phyloP scores from a whole-genome alignment of 225 moss, liverwort and hornwort species.

The Rhytidiadelphus loreus region DNA sequence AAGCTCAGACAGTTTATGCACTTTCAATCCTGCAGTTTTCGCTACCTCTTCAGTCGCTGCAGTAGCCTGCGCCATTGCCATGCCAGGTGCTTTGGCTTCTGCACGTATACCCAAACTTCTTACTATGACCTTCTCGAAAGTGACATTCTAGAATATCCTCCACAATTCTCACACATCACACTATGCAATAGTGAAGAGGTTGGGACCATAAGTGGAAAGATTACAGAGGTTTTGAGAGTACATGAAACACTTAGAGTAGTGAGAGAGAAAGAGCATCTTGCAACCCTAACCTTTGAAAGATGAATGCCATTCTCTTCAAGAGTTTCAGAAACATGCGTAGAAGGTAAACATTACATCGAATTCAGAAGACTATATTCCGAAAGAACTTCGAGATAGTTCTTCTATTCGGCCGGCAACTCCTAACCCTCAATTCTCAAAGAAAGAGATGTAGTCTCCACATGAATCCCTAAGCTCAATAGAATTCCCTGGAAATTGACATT shows the following conservation, averaged over 20 bases:
- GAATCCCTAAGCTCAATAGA: not conserved
- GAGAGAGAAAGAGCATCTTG: not conserved
- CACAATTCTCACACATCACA: not conserved
- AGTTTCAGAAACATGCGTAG: not conserved
- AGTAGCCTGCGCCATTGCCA: conserved; percentile 10
- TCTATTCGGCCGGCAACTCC: not conserved
- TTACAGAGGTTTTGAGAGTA: not conserved
- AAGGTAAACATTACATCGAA: not conserved
- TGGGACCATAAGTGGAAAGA: not conserved
- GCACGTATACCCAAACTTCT: not conserved
- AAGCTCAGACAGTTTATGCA: conserved; percentile 54
- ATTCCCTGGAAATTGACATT: not conserved
- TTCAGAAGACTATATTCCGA: not conserved
- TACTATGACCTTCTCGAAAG: not conserved
- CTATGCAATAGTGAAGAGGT: not conserved
- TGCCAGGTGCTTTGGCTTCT: conserved; percentile 11
- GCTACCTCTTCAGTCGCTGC: conserved; percentile 20
- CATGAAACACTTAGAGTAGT: not conserved
- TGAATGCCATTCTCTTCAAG: not conserved
- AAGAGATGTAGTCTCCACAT: not conserved
- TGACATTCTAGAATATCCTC: not conserved
- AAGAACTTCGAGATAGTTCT: not conserved
- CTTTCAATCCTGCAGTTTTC: conserved; percentile 39
- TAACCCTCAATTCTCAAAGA: not conserved
- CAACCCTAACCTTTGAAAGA: not conserved